Evolutionary conservation across 805 yeast genomes (phyloP).

Genomic region (Brettanomyces sp.): DNA sequence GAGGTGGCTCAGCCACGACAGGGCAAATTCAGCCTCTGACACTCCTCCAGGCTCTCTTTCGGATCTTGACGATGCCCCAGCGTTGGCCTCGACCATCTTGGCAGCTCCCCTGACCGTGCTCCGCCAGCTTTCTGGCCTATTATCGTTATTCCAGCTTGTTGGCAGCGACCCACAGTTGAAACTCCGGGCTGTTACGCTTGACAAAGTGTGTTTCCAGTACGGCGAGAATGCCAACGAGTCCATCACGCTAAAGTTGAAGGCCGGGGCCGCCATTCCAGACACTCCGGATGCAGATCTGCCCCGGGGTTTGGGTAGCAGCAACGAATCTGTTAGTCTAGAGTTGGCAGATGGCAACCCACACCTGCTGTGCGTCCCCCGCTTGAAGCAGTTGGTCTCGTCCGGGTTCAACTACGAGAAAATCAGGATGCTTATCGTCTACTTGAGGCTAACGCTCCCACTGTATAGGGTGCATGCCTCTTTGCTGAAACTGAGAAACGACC

Average conservation of each 20-base stretch:
- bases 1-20: conserved; percentile 9
- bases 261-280: background rate
- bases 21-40: background rate
- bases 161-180: conserved; percentile 19
- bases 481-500: conserved; percentile 4
- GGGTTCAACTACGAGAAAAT: conserved; percentile 13
- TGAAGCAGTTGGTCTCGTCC: conserved; percentile 15
- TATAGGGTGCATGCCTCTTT: conserved; percentile 14
- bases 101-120: conserved; percentile 18
- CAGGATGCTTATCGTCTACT: conserved; percentile 19
- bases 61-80: background rate
- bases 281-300: background rate
- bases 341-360: conserved; percentile 24
- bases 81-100: conserved; percentile 5
- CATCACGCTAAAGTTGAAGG: conserved; percentile 15
- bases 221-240: conserved; percentile 18
- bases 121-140: conserved; percentile 19
- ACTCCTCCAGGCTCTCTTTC: background rate
- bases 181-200: conserved; percentile 19
- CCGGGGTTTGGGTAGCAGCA: background rate
- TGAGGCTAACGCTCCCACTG: conserved; percentile 22
- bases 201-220: conserved; percentile 23
- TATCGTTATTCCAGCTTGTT: conserved; percentile 22
- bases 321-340: conserved; percentile 15
- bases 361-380: conserved; percentile 14